Percentiles rank a stretch among this genome's conserved stretches.
Evolutionary conservation across 768 basidiomycete genomes (phyloP).

Genomic region (Kwoniella bestiolae): DNA sequence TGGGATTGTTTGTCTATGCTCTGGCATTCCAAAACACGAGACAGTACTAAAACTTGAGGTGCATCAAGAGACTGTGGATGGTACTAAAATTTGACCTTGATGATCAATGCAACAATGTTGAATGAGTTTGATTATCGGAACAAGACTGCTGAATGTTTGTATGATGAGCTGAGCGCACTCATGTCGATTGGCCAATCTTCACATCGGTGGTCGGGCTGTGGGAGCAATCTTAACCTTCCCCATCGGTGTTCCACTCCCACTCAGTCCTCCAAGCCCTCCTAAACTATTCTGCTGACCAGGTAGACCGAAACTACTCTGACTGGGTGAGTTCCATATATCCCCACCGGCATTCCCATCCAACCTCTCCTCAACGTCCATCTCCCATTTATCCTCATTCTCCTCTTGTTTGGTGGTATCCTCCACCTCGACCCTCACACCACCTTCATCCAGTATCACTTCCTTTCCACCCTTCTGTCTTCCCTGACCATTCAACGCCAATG

Average conservation of each 20-base stretch:
- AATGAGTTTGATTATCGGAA: no score
- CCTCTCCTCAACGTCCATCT: slow-evolving; percentile 23
- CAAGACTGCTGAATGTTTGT: no score
- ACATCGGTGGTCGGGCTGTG: slow-evolving; percentile 39
- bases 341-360: slow-evolving; percentile 26
- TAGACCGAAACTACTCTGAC: slow-evolving; percentile 17
- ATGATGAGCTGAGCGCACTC: no score
- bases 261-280: slow-evolving; percentile 20
- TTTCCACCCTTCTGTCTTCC: slow-evolving; percentile 31
- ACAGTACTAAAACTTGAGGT: no score
- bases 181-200: no score
- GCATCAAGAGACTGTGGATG: no score
- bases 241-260: slow-evolving; percentile 21
- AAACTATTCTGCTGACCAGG: slow-evolving; percentile 9
- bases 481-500: slow-evolving; percentile 63
- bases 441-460: slow-evolving; percentile 48
- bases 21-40: no score
- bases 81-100: no score
- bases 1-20: no score
- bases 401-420: slow-evolving; percentile 21
- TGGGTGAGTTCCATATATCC: slow-evolving; percentile 20
- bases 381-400: slow-evolving; percentile 19
- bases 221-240: slow-evolving; percentile 34
- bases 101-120: no score
- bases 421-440: slow-evolving; percentile 43